These are phyloP conservation scores for Bocquillonia castaneifolia DNA, from an alignment of 441 rosid genomes.

Conservation along the genomic window DNA sequence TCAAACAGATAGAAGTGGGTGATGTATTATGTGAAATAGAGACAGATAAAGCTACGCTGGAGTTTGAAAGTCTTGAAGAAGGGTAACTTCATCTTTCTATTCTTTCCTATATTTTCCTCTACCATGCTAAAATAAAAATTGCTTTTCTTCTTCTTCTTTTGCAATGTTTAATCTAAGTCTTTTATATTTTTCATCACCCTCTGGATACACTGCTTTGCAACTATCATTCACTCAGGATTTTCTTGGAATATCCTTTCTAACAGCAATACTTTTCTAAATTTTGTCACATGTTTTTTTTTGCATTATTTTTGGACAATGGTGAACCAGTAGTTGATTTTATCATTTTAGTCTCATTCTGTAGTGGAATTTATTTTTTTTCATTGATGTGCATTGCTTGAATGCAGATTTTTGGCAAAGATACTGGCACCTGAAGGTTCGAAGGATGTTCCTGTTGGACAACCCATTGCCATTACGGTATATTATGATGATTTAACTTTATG, in stretches of 20 bases:
- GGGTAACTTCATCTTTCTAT: conserved; percentile 46
- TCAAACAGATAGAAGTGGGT: conserved; percentile 83
- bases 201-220: not conserved
- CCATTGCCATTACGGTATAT: conserved; percentile 82
- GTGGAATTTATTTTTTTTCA: conserved; percentile 8
- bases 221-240: not conserved
- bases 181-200: not conserved
- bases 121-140: not conserved
- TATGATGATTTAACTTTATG: not conserved
- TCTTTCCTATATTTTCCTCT: conserved; percentile 2
- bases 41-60: conserved; percentile 96
- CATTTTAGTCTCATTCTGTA: conserved; percentile 3
- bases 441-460: conserved; percentile 83
- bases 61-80: conserved; percentile 93
- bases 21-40: conserved; percentile 90
- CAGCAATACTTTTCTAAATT: not conserved
- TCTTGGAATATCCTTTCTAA: not conserved
- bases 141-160: not conserved
- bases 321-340: not conserved
- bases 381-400: conserved; percentile 20
- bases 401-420: conserved; percentile 88
- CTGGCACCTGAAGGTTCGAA: conserved; percentile 83
- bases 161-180: not conserved
- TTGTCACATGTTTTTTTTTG: not conserved
- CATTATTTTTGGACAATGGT: conserved; percentile 11